Percentiles rank a stretch among this genome's conserved stretches.
These are phyloP conservation scores for Camelina hispida DNA, from an alignment of 345 rosid species.

Conservation along the genomic window DNA sequence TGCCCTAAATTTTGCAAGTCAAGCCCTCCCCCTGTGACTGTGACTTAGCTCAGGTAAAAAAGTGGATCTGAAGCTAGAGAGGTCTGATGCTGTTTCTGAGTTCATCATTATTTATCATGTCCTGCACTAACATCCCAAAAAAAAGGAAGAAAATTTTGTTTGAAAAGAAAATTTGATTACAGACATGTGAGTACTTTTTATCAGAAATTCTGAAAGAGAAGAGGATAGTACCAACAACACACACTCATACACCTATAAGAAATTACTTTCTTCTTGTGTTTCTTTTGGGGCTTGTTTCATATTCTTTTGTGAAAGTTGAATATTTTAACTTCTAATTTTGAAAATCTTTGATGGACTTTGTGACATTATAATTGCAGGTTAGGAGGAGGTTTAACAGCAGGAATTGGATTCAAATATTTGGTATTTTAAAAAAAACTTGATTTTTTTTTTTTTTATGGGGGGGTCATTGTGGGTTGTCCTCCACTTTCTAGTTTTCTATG, in stretches of 20 bases:
- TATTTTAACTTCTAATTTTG: not conserved
- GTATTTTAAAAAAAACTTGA: not conserved
- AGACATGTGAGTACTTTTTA: conserved; percentile 28
- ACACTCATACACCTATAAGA: not conserved
- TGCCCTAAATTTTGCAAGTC: conserved; percentile 47
- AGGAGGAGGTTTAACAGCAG: not conserved
- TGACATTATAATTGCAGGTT: conserved; percentile 1
- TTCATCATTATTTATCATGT: conserved; percentile 37
- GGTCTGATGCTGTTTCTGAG: conserved; percentile 32
- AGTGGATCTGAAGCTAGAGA: conserved; percentile 24
- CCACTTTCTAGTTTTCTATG: conserved; percentile 34
- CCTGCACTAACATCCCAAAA: conserved; percentile 39
- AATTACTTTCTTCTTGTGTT: conserved; percentile 5
- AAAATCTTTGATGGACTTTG: not conserved
- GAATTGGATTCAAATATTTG: not conserved
- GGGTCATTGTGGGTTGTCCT: conserved; percentile 33
- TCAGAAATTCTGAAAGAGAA: conserved; percentile 1
- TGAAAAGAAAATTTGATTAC: conserved; percentile 13
- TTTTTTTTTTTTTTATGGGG: not conserved
- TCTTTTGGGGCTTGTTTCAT: conserved; percentile 24
- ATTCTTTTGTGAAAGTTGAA: conserved; percentile 10
- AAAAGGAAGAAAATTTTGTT: conserved; percentile 11
- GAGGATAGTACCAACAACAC: conserved; percentile 29
- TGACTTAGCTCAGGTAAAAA: conserved; percentile 43
- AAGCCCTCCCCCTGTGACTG: conserved; percentile 39